Evolutionary conservation across 2,329 filamentous ascomycete species (phyloP), one percentile per base, ranked within the genome.

Genomic region (Penicillium glabrum): DNA sequence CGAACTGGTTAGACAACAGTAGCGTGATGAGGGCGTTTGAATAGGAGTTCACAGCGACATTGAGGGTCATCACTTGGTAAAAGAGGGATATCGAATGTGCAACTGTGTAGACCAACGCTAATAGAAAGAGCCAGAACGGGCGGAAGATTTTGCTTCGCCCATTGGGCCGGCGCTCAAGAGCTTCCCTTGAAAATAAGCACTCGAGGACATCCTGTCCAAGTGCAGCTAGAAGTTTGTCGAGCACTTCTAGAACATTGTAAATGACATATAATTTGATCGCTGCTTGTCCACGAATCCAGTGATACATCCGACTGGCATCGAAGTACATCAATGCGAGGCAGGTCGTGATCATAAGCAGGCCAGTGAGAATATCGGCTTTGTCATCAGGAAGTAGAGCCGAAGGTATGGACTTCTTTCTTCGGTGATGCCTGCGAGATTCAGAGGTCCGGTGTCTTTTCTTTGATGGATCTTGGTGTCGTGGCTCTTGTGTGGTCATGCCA

Each of bases 241-340:
- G 89, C 2, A 87, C 86, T 76, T 99, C 95, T 5, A 99, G 85
- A 33, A 97, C 90, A 69, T 99, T 99, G 80, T 96, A 99, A 54
- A 99, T 98, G 57, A 99, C 95, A 72, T 99, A 99, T 11, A 99
- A 83, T 72, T 99, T 99, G 77, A 99, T 97, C 8, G 93, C 93
- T 1, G 93, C 93, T 74, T 99, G 95, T 0, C 92, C 95, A 46
- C 93, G 89, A 66, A 99, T 96, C 67, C 93, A 93, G 73, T 99
- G 95, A 70, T 99, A 99, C 91, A 98, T 97, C 51, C 93, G 86
- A 70, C 93, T 97, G 6, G 95, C 95, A 72, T 99, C 96, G 46
- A 99, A 88, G 24, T 86, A 88, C 87, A 96, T 93, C 50, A 99
- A 80, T 14, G 93, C 86, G 51, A 89, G 80, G 66, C 91, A 96